Percentiles rank a stretch among this genome's conserved stretches.
Evolutionary conservation across 257 asterid species (phyloP).

Genomic region (Scutellaria minor): DNA sequence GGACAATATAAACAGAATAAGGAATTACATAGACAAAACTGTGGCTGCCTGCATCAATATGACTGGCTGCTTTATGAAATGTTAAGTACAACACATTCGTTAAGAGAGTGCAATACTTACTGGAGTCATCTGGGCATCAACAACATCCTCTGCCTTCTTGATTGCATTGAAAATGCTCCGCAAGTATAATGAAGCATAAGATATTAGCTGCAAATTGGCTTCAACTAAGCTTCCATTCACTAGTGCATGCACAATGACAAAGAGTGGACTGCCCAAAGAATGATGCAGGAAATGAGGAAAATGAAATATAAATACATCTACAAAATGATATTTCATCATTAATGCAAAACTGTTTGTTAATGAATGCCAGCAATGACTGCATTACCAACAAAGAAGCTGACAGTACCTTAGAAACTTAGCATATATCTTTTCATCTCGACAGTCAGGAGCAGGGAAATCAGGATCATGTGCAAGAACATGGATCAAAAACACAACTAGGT

Average conservation of each 20-base stretch:
- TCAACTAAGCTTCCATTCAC: conserved; percentile 47
- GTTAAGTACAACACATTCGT: conserved; percentile 27
- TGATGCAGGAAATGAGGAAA: conserved; percentile 33
- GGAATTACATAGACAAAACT: conserved; percentile 18
- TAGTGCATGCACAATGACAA: conserved; percentile 61
- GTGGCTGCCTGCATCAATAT: conserved; percentile 1
- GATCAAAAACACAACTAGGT: conserved; percentile 71
- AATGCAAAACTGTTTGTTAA: conserved; percentile 13
- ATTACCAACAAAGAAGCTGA: conserved; percentile 25
- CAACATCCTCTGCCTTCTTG: conserved; percentile 81
- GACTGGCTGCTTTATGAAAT: background rate
- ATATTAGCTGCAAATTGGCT: conserved; percentile 42
- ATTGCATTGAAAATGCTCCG: conserved; percentile 76
- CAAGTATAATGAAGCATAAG: conserved; percentile 51
- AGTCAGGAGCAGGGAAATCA: conserved; percentile 62
- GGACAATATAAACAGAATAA: conserved; percentile 18
- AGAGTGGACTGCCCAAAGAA: conserved; percentile 70
- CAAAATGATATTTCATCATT: conserved; percentile 14
- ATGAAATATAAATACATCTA: conserved; percentile 10
- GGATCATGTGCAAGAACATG: conserved; percentile 80
- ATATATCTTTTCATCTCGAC: conserved; percentile 57
- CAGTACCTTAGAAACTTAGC: conserved; percentile 68
- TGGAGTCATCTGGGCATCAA: conserved; percentile 64
- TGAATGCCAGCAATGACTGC: conserved; percentile 24
- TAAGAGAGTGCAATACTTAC: conserved; percentile 49